Base-by-base conservation (phyloP, 768 basidiomycete genomes). In the Sporobolomyces pararoseus region DNA sequence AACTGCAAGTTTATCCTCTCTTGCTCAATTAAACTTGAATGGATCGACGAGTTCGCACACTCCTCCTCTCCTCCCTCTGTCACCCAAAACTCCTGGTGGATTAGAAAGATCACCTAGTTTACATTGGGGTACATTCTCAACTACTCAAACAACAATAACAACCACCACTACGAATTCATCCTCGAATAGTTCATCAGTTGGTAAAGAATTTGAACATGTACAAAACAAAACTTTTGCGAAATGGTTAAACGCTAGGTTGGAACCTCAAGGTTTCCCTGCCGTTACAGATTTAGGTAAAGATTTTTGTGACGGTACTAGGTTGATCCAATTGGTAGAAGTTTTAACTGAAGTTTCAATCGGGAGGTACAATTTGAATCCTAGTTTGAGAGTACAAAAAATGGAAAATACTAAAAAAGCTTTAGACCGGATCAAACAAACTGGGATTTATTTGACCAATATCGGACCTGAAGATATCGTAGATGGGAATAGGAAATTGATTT, bases 401-500 rank as follows among this genome's bases (percentile, higher is more conserved):
- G 96, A 99, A 84, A 99, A 99, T 80, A 94, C 95, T 57, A 94
- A 91, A 80, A 92, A 91, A 79, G 96, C 96, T 0, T 81, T 99
- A 53, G 90, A 95, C 74, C 97, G 96, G 80, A 97, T 99, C 80
- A 88, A 88, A 37, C 90, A 68, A 37, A 70, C 70, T 57, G 72
- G 68, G 16, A 91, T 98, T 64, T 94, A 95, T 78, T 82, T 99
- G 72, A 98, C 94, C 39, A 98, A 98, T 80, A 97, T 99, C 70
- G 95, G 93, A 21, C 91, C 94, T 14, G 95, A 97, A 85, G 95
- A 98, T 79, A 96, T 98, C 78, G 93, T 99, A 65, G 96, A 99
- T 79, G 94, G 94, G n/a, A 96, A 95, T 79, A 80, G 94, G 72
- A 99, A 98, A 80, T 88, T 99, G 64, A 97, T 95, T 60, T 85